Conservation (phyloP, 768 basidiomycete species). For the Amanita molliuscula region DNA sequence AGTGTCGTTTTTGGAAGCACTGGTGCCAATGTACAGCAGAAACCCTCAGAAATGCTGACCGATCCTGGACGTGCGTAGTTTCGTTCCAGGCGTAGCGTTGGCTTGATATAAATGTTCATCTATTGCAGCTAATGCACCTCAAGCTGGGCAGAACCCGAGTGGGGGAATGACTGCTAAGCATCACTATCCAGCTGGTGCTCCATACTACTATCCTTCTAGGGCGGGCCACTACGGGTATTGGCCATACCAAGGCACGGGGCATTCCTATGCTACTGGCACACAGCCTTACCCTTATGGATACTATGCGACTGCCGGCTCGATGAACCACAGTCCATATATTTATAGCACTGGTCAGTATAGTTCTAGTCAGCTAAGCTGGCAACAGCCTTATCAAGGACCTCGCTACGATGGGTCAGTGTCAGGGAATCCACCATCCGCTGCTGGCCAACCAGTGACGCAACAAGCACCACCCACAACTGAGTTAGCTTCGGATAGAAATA, state of each 20-base stretch:
- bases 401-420: constrained; percentile 1
- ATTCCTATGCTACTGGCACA: constrained; percentile 11
- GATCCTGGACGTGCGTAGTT: constrained; percentile 36
- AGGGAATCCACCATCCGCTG: constrained; percentile 1
- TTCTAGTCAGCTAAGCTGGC: constrained; percentile 12
- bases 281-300: constrained; percentile 14
- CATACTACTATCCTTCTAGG: constrained; percentile 12
- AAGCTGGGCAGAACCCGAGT: constrained; percentile 1
- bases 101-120: constrained; percentile 3
- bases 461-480: not conserved
- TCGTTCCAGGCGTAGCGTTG: constrained; percentile 2
- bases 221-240: constrained; percentile 26
- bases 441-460: not conserved
- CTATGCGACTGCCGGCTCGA: constrained; percentile 9
- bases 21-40: constrained; percentile 62
- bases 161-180: constrained; percentile 6
- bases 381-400: constrained; percentile 14
- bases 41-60: constrained; percentile 44
- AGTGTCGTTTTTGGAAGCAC: constrained; percentile 70
- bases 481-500: not conserved
- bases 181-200: constrained; percentile 9
- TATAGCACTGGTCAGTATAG: constrained; percentile 8
- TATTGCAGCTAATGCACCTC: constrained; percentile 7
- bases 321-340: constrained; percentile 9
- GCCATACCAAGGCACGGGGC: constrained; percentile 15